phyloP scores from a whole-genome alignment of 2,329 filamentous ascomycete species.

The Fusarium concolor region DNA sequence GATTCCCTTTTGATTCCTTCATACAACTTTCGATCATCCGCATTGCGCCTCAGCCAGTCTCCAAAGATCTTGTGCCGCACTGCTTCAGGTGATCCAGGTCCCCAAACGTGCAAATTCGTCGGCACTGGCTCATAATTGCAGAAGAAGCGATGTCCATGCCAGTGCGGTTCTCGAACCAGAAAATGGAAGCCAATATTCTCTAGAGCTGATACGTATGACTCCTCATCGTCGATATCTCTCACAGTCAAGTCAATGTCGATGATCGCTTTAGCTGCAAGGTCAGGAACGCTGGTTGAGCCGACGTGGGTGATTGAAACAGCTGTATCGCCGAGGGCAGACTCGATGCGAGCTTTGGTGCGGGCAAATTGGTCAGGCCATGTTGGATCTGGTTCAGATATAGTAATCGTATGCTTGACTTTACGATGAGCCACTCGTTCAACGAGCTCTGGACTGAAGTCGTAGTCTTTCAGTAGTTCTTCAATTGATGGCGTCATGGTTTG shows the following conservation, averaged over 20 bases:
- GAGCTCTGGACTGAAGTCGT: slow-evolving; percentile 33
- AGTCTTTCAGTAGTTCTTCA: slow-evolving; percentile 47
- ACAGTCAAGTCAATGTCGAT: slow-evolving; percentile 65
- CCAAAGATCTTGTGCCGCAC: slow-evolving; percentile 58
- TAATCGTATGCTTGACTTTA: slow-evolving; percentile 38
- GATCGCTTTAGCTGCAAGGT: slow-evolving; percentile 62
- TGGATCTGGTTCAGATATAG: slow-evolving; percentile 53
- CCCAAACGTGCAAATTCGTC: slow-evolving; percentile 63
- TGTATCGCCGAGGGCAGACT: slow-evolving; percentile 50
- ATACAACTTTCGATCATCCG: slow-evolving; percentile 56
- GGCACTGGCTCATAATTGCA: slow-evolving; percentile 49
- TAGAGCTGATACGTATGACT: slow-evolving; percentile 56
- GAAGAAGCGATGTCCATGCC: slow-evolving; percentile 63
- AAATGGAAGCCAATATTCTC: slow-evolving; percentile 60
- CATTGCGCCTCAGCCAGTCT: slow-evolving; percentile 56
- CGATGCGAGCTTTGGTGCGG: slow-evolving; percentile 50
- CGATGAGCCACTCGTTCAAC: slow-evolving; percentile 46
- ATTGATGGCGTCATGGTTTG: slow-evolving; percentile 37
- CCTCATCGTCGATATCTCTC: slow-evolving; percentile 54
- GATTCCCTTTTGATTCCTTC: slow-evolving; percentile 7
- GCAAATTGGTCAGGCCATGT: slow-evolving; percentile 53
- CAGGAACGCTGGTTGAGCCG: slow-evolving; percentile 63
- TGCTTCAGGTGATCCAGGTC: slow-evolving; percentile 56
- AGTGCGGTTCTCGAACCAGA: slow-evolving; percentile 57
- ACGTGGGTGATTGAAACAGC: slow-evolving; percentile 57